Evolutionary conservation across 2,329 filamentous ascomycete species (phyloP), one percentile per base, ranked within the genome.

Genomic region (Coniochaeta ligniaria): DNA sequence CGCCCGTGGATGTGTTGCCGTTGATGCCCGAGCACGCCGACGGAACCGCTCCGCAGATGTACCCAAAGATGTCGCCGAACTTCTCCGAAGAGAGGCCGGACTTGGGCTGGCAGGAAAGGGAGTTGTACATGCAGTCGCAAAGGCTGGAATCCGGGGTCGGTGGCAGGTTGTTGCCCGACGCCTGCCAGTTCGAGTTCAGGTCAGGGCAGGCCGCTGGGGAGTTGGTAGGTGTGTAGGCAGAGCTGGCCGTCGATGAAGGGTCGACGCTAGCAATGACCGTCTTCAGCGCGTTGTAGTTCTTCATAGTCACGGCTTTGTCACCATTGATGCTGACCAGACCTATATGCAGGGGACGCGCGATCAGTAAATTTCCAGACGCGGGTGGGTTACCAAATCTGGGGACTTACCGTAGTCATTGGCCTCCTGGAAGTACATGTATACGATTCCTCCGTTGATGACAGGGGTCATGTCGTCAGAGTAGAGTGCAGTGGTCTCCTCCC

Each of bases 341-440:
- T 82, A 74, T 22, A 36, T 6, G 28, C 11, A 4, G 26, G 14
- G 20, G n/a, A 69, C 28, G 75, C 45, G 12, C 9, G 36, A 61
- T 61, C 57, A 63, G 38, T 38, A 36, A n/a, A 17, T 22, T 17
- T 17, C 12, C 6, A 16, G 5, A n/a, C 28, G 17, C 52, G 12
- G 22, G 45, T n/a, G 16, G 17, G 11, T 9, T 4, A 17, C 4
- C 22, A 60, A 36, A 38, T 45, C 22, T 43, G 33, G 20, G 12
- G 16, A 69, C 80, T 67, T 76, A 83, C 90, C 95, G 71, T 91
- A 99, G 73, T 97, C 80, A 80, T 98, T 98, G 58, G 71, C 78
- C 75, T 96, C 93, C 80, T 96, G 83, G 80, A 92, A 94, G 81
- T 95, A 99, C 92, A 96, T 96, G 84, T 98, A 99, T 73, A 98